A percentile compares a stretch with the other conserved stretches of the same genome.
phyloP scores from a whole-genome alignment of 2,329 filamentous ascomycete genomes.

The Monosporascus cannonballus region DNA sequence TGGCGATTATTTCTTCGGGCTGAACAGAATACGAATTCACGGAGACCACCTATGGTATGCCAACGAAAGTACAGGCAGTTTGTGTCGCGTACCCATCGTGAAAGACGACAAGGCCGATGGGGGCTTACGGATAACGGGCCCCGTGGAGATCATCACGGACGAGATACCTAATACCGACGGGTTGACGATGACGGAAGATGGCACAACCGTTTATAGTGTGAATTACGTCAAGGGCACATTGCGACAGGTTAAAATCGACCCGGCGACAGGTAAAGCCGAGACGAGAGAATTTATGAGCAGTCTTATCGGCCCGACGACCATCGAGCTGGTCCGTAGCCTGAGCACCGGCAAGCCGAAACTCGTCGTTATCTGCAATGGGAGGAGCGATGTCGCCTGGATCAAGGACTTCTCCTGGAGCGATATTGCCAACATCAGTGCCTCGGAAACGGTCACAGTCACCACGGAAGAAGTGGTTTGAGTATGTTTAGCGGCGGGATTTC shows the following conservation, averaged over 20 bases:
- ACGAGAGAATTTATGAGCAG: slow-evolving; percentile 14
- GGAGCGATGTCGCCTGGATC: slow-evolving; percentile 25
- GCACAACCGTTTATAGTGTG: slow-evolving; percentile 19
- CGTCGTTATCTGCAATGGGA: slow-evolving; percentile 24
- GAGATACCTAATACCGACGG: slow-evolving; percentile 24
- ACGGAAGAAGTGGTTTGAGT: background rate
- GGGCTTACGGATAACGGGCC: slow-evolving; percentile 16
- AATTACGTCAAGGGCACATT: slow-evolving; percentile 22
- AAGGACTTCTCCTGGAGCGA: slow-evolving; percentile 20
- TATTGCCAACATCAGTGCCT: slow-evolving; percentile 20
- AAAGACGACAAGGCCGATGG: slow-evolving; percentile 9
- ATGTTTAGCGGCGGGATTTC: background rate
- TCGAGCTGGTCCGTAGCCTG: slow-evolving; percentile 14
- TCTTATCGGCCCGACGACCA: slow-evolving; percentile 22
- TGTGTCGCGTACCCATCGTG: slow-evolving; percentile 22
- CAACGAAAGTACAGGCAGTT: slow-evolving; percentile 21
- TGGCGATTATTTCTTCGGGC: slow-evolving; percentile 19
- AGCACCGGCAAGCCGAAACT: slow-evolving; percentile 15
- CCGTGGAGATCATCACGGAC: slow-evolving; percentile 16
- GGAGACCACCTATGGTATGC: slow-evolving; percentile 22
- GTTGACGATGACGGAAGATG: slow-evolving; percentile 16
- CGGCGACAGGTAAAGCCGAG: slow-evolving; percentile 10
- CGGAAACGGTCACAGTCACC: slow-evolving; percentile 16
- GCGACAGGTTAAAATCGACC: slow-evolving; percentile 8
- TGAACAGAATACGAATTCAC: slow-evolving; percentile 22